Conservation (phyloP, 768 basidiomycete genomes). For the Trametes sanguinea region DNA sequence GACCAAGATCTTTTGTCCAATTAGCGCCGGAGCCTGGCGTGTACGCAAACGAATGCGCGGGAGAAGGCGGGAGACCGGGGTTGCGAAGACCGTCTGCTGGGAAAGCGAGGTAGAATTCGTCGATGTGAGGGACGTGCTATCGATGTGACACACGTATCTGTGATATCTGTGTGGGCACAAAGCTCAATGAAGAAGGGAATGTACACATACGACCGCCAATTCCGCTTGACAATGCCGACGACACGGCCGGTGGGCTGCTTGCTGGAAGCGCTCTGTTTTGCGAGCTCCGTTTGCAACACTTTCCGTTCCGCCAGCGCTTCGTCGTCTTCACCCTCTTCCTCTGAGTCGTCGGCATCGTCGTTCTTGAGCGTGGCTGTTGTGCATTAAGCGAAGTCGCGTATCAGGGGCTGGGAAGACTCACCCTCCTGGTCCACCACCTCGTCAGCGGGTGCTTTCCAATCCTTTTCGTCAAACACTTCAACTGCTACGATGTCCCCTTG, state of each 20-base stretch:
- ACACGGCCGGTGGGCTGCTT: constrained; percentile 90
- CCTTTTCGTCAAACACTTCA: constrained; percentile 79
- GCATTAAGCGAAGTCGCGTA: constrained; percentile 4
- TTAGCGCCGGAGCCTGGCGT: constrained; percentile 84
- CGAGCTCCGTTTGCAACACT: constrained; percentile 27
- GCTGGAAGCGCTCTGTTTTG: constrained; percentile 44
- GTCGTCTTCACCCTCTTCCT: constrained; percentile 51
- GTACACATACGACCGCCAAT: constrained; percentile 86
- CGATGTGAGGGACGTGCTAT: constrained; percentile 82
- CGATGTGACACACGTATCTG: constrained; percentile 94
- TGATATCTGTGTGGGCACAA: constrained; percentile 1
- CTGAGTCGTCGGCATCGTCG: constrained; percentile 82
- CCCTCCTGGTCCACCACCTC: constrained; percentile 95
- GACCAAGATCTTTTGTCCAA: constrained; percentile 94
- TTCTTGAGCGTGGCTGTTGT: constrained; percentile 73
- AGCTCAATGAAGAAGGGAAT: background rate
- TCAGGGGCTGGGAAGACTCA: constrained; percentile 36
- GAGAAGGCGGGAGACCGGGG: constrained; percentile 86
- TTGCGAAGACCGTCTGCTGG: constrained; percentile 91
- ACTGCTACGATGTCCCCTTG: constrained; percentile 93
- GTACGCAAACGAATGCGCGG: constrained; percentile 95
- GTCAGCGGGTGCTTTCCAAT: constrained; percentile 92
- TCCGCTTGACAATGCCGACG: constrained; percentile 91
- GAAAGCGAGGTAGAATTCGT: constrained; percentile 76
- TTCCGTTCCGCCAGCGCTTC: constrained; percentile 35